Evolutionary conservation across 2,329 filamentous ascomycete species (phyloP).

Genomic region (Aspergillus viridinutans): DNA sequence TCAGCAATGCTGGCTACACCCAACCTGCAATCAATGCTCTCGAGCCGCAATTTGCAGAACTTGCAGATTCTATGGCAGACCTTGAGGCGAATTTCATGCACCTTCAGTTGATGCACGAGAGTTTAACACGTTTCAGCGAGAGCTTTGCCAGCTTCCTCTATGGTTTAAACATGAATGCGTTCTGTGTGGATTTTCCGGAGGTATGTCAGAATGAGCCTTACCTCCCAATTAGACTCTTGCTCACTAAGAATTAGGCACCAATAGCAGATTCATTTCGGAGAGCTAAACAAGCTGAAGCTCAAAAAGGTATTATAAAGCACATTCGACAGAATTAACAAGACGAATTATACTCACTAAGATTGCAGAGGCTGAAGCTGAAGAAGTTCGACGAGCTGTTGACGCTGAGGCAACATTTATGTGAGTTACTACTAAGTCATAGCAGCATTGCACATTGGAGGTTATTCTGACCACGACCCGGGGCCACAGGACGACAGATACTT

Average conservation of each 20-base stretch:
- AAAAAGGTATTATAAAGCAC: slow-evolving; percentile 35
- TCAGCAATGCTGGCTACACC: slow-evolving; percentile 34
- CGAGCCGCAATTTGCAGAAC: slow-evolving; percentile 87
- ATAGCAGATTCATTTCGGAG: slow-evolving; percentile 76
- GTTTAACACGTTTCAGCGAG: slow-evolving; percentile 86
- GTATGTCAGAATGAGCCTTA: slow-evolving; percentile 41
- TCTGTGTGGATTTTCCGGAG: slow-evolving; percentile 96
- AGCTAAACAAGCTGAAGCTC: slow-evolving; percentile 56
- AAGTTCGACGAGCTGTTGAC: slow-evolving; percentile 43
- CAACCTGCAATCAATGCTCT: slow-evolving; percentile 70
- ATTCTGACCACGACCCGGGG: slow-evolving; percentile 2
- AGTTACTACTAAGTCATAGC: slow-evolving; percentile 25
- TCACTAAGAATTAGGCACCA: slow-evolving; percentile 57
- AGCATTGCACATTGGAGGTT: neutral
- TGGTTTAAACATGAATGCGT: slow-evolving; percentile 97
- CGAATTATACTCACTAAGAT: slow-evolving; percentile 8
- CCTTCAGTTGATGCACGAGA: slow-evolving; percentile 95
- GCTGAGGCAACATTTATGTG: slow-evolving; percentile 82
- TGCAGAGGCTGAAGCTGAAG: slow-evolving; percentile 32
- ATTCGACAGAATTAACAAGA: neutral
- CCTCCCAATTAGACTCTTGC: neutral
- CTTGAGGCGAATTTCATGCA: slow-evolving; percentile 97
- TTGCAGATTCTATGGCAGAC: slow-evolving; percentile 90
- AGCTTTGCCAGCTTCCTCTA: slow-evolving; percentile 95
- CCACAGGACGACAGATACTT: slow-evolving; percentile 78